A percentile compares a stretch with the other conserved stretches of the same genome.
Evolutionary conservation across 1,139 yeast genomes (phyloP).

Genomic region (Candida dubliniensis): DNA sequence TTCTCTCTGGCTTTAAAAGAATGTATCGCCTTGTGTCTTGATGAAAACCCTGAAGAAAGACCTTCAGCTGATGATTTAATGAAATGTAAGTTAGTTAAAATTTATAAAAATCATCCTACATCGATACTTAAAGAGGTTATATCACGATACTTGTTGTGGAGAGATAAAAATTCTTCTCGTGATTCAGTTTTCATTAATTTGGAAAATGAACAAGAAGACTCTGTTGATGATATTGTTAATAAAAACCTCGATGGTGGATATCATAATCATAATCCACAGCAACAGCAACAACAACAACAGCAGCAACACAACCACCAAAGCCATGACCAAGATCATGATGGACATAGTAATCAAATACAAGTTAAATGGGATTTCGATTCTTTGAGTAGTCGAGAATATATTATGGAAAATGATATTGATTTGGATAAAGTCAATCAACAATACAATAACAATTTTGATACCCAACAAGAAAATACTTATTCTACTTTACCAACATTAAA

Average conservation of each 20-base stretch:
- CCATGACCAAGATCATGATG: slow-evolving; percentile 11
- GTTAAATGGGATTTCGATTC: slow-evolving; percentile 91
- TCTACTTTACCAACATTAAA: slow-evolving; percentile 32
- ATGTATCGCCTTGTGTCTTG: slow-evolving; percentile 85
- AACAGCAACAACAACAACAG: too few relatives aligned
- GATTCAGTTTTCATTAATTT: slow-evolving; percentile 46
- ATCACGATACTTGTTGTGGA: slow-evolving; percentile 78
- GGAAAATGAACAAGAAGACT: slow-evolving; percentile 28
- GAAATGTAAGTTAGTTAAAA: slow-evolving; percentile 69
- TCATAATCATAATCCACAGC: slow-evolving; percentile 11
- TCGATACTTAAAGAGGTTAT: slow-evolving; percentile 69
- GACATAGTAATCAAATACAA: slow-evolving; percentile 43
- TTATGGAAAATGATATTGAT: slow-evolving; percentile 63
- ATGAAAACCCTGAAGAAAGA: slow-evolving; percentile 89
- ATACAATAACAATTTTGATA: slow-evolving; percentile 27
- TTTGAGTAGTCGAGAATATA: slow-evolving; percentile 67
- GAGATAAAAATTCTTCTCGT: slow-evolving; percentile 58
- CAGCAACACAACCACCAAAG: neutral
- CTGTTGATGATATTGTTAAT: slow-evolving; percentile 15
- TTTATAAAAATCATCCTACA: slow-evolving; percentile 61
- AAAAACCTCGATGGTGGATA: slow-evolving; percentile 9
- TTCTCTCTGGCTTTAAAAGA: slow-evolving; percentile 79
- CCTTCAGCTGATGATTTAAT: slow-evolving; percentile 82
- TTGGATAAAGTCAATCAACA: slow-evolving; percentile 41
- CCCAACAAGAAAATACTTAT: slow-evolving; percentile 17